A percentile compares a stretch with the other conserved stretches of the same genome.
These are phyloP conservation scores for Elaphomyces granulatus DNA, from an alignment of 495 filamentous ascomycete species.

Conservation along the genomic window DNA sequence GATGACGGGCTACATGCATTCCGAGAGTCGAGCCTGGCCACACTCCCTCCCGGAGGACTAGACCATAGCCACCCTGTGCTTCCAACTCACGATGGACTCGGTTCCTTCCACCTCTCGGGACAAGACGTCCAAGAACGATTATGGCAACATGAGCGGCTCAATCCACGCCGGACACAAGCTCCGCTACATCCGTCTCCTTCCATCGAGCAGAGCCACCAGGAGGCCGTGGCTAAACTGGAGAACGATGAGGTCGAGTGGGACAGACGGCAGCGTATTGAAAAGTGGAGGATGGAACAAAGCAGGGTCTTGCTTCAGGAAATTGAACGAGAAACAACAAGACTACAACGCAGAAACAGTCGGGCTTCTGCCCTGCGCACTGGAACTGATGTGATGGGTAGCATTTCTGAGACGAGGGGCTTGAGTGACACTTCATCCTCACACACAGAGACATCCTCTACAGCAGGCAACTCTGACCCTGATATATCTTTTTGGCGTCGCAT, in stretches of 20 bases:
- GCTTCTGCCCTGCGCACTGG: constrained; percentile 17
- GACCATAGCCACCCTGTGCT: constrained; percentile 48
- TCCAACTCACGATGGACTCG: constrained; percentile 83
- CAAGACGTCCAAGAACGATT: constrained; percentile 56
- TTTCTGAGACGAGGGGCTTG: constrained; percentile 11
- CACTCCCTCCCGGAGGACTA: constrained; percentile 29
- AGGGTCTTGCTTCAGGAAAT: constrained; percentile 73
- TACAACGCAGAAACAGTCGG: constrained; percentile 24
- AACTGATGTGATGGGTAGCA: constrained; percentile 9
- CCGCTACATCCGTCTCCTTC: constrained; percentile 21
- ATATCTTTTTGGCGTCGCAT: constrained; percentile 70
- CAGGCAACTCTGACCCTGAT: constrained; percentile 17
- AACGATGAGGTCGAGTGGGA: constrained; percentile 43
- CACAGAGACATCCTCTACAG: constrained; percentile 5
- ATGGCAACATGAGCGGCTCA: constrained; percentile 73
- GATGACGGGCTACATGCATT: constrained; percentile 85
- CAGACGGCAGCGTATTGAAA: constrained; percentile 67
- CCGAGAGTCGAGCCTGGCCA: constrained; percentile 45
- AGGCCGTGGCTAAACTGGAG: constrained; percentile 49
- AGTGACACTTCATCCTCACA: constrained; percentile 9
- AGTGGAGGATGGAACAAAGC: constrained; percentile 88
- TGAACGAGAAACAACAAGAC: constrained; percentile 62
- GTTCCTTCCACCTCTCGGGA: constrained; percentile 53
- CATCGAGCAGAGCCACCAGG: constrained; percentile 48
- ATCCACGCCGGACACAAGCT: constrained; percentile 41